Percentiles rank a stretch among this genome's conserved stretches.
phyloP scores from a whole-genome alignment of 441 rosid genomes.

The Corymbia citriodora region DNA sequence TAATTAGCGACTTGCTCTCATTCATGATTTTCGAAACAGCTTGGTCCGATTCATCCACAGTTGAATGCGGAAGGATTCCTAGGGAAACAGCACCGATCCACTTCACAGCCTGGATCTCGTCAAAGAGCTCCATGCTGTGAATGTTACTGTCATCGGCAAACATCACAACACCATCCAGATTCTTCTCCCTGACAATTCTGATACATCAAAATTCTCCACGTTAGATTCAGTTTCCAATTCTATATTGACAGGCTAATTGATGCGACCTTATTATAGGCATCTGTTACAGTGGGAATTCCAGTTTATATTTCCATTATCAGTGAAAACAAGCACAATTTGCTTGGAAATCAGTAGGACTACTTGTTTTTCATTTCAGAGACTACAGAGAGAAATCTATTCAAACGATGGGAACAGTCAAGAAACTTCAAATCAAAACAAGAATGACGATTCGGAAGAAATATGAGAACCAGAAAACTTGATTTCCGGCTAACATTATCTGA shows the following conservation, averaged over 20 bases:
- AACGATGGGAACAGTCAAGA: neutral
- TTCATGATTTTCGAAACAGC: constrained; percentile 18
- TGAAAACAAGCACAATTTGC: neutral
- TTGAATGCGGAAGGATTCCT: constrained; percentile 61
- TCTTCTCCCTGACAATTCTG: constrained; percentile 76
- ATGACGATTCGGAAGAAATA: neutral
- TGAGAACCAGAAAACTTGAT: neutral
- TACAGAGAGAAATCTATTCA: neutral
- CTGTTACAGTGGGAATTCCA: neutral
- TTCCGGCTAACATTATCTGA: neutral
- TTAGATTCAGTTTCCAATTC: neutral
- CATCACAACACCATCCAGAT: constrained; percentile 85
- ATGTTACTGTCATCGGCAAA: constrained; percentile 95
- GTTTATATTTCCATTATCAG: neutral
- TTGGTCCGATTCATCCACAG: constrained; percentile 24
- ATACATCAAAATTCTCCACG: constrained; percentile 7
- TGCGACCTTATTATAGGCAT: neutral
- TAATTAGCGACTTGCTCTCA: constrained; percentile 34
- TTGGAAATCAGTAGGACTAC: neutral
- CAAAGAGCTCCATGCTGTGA: constrained; percentile 96
- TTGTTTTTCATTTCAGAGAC: neutral
- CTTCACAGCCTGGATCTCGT: constrained; percentile 79
- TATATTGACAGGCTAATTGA: neutral
- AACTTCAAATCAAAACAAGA: neutral
- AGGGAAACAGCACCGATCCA: constrained; percentile 89